A percentile compares a stretch with the other conserved stretches of the same genome.
Evolutionary conservation across 768 basidiomycete genomes (phyloP).

Genomic region (Xerocomus potaroensis): DNA sequence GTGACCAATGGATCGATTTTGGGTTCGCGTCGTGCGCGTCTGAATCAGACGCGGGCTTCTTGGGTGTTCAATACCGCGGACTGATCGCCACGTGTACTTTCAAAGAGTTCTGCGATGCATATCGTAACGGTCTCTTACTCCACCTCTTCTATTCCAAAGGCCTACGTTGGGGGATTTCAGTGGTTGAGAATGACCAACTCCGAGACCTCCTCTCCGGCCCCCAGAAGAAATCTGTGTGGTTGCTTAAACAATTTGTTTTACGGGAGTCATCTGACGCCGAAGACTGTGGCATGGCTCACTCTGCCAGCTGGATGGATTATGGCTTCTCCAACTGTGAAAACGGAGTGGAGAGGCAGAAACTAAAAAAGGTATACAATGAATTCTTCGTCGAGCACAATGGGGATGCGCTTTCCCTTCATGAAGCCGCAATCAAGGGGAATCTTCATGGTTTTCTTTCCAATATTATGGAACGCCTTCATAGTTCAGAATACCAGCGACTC

Average conservation of each 20-base stretch:
- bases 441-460: conserved; percentile 26
- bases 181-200: not conserved
- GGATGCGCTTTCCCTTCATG: conserved; percentile 34
- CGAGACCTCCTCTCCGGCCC: not conserved
- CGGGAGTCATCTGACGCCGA: not conserved
- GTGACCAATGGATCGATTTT: conserved; percentile 12
- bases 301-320: conserved; percentile 9
- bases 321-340: conserved; percentile 12
- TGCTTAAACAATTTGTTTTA: conserved; percentile 4
- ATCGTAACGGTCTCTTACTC: not conserved
- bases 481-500: conserved; percentile 26
- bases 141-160: conserved; percentile 5
- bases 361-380: conserved; percentile 32
- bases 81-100: conserved; percentile 11
- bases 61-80: not conserved
- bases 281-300: not conserved
- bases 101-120: conserved; percentile 8
- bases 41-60: conserved; percentile 5
- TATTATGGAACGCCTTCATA: conserved; percentile 17
- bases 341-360: conserved; percentile 6
- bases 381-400: conserved; percentile 25
- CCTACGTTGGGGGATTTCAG: too few species aligned
- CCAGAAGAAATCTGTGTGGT: conserved; percentile 11
- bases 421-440: conserved; percentile 32
- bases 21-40: conserved; percentile 18